These are phyloP conservation scores for Chlamydomonas sp. DNA, from an alignment of 139 green algal genomes.

Conservation along the genomic window DNA sequence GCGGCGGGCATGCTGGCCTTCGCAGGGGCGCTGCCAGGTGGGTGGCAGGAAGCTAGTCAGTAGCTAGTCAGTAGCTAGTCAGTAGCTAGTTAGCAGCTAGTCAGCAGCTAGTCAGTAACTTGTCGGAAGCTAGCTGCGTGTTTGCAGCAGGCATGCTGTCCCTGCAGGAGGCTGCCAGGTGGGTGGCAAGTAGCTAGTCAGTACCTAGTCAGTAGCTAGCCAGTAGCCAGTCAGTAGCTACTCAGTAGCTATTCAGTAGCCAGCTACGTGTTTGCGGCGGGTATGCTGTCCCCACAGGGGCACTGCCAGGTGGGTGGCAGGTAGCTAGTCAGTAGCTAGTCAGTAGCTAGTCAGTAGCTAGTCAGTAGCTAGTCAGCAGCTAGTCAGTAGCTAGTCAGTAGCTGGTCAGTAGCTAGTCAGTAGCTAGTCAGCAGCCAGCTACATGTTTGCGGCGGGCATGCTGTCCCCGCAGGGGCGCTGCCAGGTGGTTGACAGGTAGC, in stretches of 20 bases:
- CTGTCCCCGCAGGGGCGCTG: constrained; percentile 59
- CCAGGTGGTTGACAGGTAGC: neutral
- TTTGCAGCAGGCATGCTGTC: constrained; percentile 61
- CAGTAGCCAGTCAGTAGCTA: too few species aligned
- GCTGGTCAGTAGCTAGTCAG: too few species aligned
- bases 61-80: too few species aligned
- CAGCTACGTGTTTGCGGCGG: constrained; percentile 41
- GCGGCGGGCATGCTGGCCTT: constrained; percentile 62
- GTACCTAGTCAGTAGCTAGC: too few species aligned
- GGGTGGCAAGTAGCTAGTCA: neutral
- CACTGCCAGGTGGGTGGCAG: constrained; percentile 29
- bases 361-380: too few species aligned
- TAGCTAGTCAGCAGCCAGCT: too few species aligned
- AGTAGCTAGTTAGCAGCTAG: too few species aligned
- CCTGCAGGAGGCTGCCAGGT: constrained; percentile 45
- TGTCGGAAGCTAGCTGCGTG: constrained; percentile 39
- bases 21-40: constrained; percentile 45
- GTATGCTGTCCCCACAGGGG: constrained; percentile 64
- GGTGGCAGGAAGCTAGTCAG: neutral
- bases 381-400: too few species aligned
- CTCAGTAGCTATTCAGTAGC: too few species aligned
- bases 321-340: too few species aligned
- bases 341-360: too few species aligned
- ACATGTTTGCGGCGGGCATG: constrained; percentile 56
- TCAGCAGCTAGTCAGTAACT: too few species aligned